Base-by-base conservation (phyloP, 768 basidiomycete species). In the Phlegmacium glaucopus region DNA sequence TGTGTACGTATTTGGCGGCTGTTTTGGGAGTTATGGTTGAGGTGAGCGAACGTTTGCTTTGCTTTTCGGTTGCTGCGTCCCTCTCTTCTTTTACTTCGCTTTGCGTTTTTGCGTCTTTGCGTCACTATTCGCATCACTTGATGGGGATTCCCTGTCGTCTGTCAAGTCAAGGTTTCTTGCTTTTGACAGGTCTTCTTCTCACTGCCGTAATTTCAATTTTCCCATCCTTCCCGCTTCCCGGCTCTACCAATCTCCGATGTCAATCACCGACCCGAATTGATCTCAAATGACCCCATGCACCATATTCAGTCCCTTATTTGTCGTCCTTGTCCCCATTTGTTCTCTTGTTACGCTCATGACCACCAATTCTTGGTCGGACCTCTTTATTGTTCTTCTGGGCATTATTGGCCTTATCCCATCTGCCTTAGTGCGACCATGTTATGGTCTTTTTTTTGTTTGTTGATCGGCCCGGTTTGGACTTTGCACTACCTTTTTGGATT, bases 21-120 rank as follows among this genome's bases (percentile, higher is more conserved):
- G 82, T 97, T 44, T 71, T 99, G 44, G 85, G 83, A n/a, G 77
- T 99, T 63, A 96, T 98, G 88, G 86, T 98, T 51, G 95, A 99
- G 77, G 92, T 92, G 52, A 55, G 27, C 18, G 30, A 8, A 1
- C 3, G 6, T 29, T 44, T 32, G 8, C 25, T 45, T 35, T 35
- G 10, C 15, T 30, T 45, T 45, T n/a, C 27, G 2, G 12, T 44
- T 32, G 15, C 17, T 17, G 13, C 29, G 22, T 29, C 17, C n/a
- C n/a, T 35, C 5, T 34, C 35, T 45, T 45, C 3, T 9, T 45
- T 7, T 45, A 5, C 15, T 34, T 34, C n/a, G 16, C 6, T 35
- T 32, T 8, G 11, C 22, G 29, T 34, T 32, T 32, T 44, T 32
- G 35, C 44, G 44, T 44, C 29, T 28, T 49, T 15, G 40, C 35